Evolutionary conservation across 1,284 basidiomycete genomes (phyloP).

Genomic region (Boletus semigastroideus): DNA sequence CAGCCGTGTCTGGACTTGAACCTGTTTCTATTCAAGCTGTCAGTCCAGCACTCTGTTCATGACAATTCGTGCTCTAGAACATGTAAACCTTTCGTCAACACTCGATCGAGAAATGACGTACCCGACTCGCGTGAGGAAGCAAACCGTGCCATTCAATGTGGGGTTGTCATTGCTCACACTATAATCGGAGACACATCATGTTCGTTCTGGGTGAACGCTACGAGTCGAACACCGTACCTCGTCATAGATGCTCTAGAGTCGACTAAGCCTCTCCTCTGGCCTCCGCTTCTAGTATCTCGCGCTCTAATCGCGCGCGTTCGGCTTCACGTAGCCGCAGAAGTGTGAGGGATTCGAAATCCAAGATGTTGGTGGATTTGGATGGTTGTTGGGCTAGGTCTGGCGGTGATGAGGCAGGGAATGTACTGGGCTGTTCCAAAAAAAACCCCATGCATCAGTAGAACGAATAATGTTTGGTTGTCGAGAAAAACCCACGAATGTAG

Average conservation of each 20-base stretch:
- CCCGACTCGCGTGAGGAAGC: background rate
- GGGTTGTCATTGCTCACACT: background rate
- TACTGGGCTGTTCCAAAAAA: slow-evolving; percentile 20
- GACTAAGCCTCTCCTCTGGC: slow-evolving; percentile 30
- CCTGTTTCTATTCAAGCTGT: background rate
- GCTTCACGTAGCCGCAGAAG: slow-evolving; percentile 80
- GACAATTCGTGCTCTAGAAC: too few species aligned
- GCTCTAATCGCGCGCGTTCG: slow-evolving; percentile 71
- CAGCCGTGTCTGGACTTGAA: too few species aligned
- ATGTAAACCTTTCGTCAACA: background rate
- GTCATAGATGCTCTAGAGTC: background rate
- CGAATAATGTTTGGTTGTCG: background rate
- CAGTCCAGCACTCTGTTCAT: too few species aligned
- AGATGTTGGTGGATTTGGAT: slow-evolving; percentile 23
- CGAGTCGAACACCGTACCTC: slow-evolving; percentile 17
- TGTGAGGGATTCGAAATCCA: slow-evolving; percentile 79
- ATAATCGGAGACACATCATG: slow-evolving; percentile 9
- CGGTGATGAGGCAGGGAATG: slow-evolving; percentile 18
- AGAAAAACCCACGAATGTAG: slow-evolving; percentile 29
- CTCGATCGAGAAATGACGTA: background rate
- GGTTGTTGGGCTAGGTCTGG: slow-evolving; percentile 18
- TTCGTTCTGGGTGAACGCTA: slow-evolving; percentile 3
- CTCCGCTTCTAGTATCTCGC: slow-evolving; percentile 72
- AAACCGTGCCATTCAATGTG: background rate
- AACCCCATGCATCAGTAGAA: slow-evolving; percentile 1